Percentiles rank a stretch among this genome's conserved stretches.
phyloP scores from a whole-genome alignment of 108 stramenopile genomes.

The Mayamaea pseudoterrestris region DNA sequence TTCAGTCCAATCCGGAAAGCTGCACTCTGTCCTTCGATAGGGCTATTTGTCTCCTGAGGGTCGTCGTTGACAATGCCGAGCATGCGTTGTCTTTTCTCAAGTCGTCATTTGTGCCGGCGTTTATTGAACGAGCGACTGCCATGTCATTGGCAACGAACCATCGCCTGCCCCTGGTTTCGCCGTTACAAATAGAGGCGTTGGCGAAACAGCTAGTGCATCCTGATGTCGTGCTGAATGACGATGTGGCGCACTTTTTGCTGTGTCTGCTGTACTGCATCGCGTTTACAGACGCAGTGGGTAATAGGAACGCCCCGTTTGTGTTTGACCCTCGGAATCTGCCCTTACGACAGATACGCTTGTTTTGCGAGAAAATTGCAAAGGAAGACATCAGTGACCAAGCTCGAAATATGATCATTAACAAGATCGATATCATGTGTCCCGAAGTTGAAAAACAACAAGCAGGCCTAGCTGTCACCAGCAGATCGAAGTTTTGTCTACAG shows the following conservation, averaged over 20 bases:
- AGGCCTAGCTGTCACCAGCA: too few relatives aligned
- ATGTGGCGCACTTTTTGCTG: constrained; percentile 22
- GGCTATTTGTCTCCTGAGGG: too few relatives aligned
- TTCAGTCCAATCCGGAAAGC: too few relatives aligned
- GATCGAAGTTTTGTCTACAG: too few relatives aligned
- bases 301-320: not conserved
- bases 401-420: not conserved
- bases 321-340: constrained; percentile 2
- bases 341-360: constrained; percentile 1
- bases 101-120: too few relatives aligned
- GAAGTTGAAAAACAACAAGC: too few relatives aligned
- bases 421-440: not conserved
- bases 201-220: not conserved
- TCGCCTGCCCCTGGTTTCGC: constrained; percentile 27
- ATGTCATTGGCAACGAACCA: too few relatives aligned
- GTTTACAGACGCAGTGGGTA: constrained; percentile 13
- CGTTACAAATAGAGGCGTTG: constrained; percentile 5
- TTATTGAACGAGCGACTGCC: too few relatives aligned
- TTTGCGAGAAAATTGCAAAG: not conserved
- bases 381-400: too few relatives aligned
- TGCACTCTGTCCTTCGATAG: too few relatives aligned
- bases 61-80: too few relatives aligned
- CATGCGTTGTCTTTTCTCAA: too few relatives aligned
- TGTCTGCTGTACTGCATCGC: constrained; percentile 44
- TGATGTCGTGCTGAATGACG: not conserved